Percentiles rank a stretch among this genome's conserved stretches.
These are phyloP conservation scores for Mycena venus DNA, from an alignment of 768 basidiomycete genomes.

Conservation along the genomic window DNA sequence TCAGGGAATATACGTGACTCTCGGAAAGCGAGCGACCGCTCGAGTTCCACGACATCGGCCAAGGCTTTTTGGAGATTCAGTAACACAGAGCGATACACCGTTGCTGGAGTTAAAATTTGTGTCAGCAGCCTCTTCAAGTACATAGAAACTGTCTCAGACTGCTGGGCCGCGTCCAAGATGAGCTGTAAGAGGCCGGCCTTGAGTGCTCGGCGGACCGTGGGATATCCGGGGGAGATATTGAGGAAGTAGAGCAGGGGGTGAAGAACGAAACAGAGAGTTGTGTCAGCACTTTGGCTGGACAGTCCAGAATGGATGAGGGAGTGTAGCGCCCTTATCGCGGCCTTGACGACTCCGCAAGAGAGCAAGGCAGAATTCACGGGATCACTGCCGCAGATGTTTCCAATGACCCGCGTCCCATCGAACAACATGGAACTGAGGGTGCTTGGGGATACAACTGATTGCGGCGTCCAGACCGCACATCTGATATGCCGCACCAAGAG, in stretches of 20 bases:
- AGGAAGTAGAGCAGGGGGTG: constrained; percentile 7
- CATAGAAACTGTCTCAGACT: constrained; percentile 8
- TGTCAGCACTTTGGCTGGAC: background rate
- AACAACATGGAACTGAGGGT: background rate
- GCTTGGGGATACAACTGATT: background rate
- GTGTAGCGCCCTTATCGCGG: constrained; percentile 1
- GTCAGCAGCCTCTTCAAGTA: background rate
- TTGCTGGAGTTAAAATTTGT: background rate
- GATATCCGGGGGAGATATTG: background rate
- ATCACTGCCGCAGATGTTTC: background rate
- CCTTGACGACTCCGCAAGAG: background rate
- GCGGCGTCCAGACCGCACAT: constrained; percentile 6
- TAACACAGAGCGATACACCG: constrained; percentile 1
- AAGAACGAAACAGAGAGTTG: constrained; percentile 14
- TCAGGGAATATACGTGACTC: constrained; percentile 14
- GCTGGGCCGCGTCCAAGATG: background rate
- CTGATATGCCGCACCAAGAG: constrained; percentile 1
- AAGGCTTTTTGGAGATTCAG: constrained; percentile 7
- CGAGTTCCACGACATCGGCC: constrained; percentile 4
- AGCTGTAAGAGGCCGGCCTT: constrained; percentile 13
- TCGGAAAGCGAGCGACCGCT: background rate
- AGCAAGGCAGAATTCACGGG: constrained; percentile 7
- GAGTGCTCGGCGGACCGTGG: constrained; percentile 9
- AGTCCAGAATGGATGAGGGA: constrained; percentile 1
- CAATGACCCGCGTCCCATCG: background rate